These are phyloP conservation scores for Tylopilus felleus DNA, from an alignment of 768 basidiomycete genomes.

Conservation along the genomic window DNA sequence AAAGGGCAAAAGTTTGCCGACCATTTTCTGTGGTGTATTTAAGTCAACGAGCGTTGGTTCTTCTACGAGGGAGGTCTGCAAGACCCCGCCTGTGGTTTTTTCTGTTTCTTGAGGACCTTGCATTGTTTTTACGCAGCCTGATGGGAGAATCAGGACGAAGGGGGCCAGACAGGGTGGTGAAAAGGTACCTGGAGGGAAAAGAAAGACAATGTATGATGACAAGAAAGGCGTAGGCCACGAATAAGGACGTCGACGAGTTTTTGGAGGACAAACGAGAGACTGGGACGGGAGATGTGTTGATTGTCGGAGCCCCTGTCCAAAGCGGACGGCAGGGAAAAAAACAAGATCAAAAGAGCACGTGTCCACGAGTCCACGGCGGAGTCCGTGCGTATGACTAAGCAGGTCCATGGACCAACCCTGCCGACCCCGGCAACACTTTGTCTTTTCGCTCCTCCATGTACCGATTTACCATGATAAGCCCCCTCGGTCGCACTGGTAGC, in stretches of 20 bases:
- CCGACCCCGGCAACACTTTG: slow-evolving; percentile 13
- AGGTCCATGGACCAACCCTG: slow-evolving; percentile 25
- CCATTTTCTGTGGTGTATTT: slow-evolving; percentile 27
- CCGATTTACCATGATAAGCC: slow-evolving; percentile 25
- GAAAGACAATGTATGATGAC: background rate
- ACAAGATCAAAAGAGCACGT: slow-evolving; percentile 34
- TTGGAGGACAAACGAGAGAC: slow-evolving; percentile 11
- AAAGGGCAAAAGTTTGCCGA: slow-evolving; percentile 29
- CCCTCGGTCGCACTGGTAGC: slow-evolving; percentile 15
- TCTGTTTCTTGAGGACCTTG: slow-evolving; percentile 19
- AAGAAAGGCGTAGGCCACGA: slow-evolving; percentile 1
- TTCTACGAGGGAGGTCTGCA: slow-evolving; percentile 4
- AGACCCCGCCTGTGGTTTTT: slow-evolving; percentile 18
- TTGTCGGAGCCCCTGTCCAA: slow-evolving; percentile 38
- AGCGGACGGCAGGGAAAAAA: slow-evolving; percentile 35
- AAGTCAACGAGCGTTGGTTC: slow-evolving; percentile 29
- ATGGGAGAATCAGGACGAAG: slow-evolving; percentile 29
- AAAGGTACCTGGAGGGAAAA: slow-evolving; percentile 13
- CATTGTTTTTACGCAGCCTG: slow-evolving; percentile 33
- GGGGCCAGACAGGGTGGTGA: background rate
- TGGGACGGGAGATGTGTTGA: slow-evolving; percentile 26
- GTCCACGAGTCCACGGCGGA: slow-evolving; percentile 19
- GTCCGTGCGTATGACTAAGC: slow-evolving; percentile 18
- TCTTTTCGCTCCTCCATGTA: background rate
- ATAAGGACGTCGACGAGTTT: slow-evolving; percentile 16